Base-by-base conservation (phyloP, 306 rosid genomes). In the Rubus idaeus region DNA sequence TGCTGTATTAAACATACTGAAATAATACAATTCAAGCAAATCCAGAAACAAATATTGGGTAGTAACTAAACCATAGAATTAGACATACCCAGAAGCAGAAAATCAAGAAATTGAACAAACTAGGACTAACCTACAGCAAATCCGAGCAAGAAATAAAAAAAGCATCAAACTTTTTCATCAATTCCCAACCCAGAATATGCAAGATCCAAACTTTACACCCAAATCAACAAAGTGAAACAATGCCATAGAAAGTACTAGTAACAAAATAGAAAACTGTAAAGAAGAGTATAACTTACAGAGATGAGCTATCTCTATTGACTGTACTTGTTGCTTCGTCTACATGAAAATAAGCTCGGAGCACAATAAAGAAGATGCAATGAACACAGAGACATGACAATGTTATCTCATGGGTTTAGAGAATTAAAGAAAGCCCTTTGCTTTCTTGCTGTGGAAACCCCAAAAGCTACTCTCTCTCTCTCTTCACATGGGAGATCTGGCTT, bases 271-370 rank as follows among this genome's bases (percentile, higher is more conserved):
- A 45, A 20, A 23, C 5, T 30, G 13, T 1, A 4, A 41, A 53
- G 20, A 17, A 47, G 68, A 20, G 11, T 17, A 12, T 2, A 39
- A 88, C 91, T 84, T 83, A 90, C 96, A 88, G 68, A 87, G 78
- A 55, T 53, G 69, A 66, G 65, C 57, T 23, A 20, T 75, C 68
- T 77, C 69, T 45, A 75, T 74, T 67, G 69, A 10, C 68, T 10
- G 55, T 64, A 26, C 56, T 71, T 50, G 60, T 74, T 17, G 72
- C 60, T 80, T 70, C 44, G 45, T 4, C 84, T 58, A 73, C 78
- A 62, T 64, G 51, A 77, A 83, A 83, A 78, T 71, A 49, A 83
- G 84, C 81, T 20, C 6, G 71, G 79, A 77, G 80, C 73, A 67
- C 37, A 78, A 52, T 61, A 55, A 80, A 58, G 76, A 69, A 50